A percentile compares a stretch with the other conserved stretches of the same genome.
These are phyloP conservation scores for Calocybe gangraenosa DNA, from an alignment of 768 basidiomycete species.

Conservation along the genomic window DNA sequence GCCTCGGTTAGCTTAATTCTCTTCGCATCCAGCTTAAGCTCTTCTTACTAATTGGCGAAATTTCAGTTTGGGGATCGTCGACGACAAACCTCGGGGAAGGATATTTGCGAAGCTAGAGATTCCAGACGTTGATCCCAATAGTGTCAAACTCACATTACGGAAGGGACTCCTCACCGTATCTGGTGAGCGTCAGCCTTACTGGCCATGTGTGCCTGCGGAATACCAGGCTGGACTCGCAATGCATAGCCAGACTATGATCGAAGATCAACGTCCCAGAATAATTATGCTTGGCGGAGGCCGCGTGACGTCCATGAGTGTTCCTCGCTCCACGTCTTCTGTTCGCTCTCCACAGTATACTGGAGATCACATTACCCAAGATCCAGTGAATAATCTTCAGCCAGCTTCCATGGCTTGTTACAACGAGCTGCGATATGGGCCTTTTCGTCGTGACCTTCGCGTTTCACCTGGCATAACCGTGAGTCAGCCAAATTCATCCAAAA, in stretches of 20 bases:
- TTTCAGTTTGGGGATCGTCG: slow-evolving; percentile 38
- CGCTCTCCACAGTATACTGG: not conserved
- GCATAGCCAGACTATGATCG: slow-evolving; percentile 7
- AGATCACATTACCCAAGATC: not conserved
- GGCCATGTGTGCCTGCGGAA: slow-evolving; percentile 6
- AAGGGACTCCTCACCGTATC: slow-evolving; percentile 29
- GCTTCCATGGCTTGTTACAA: slow-evolving; percentile 13
- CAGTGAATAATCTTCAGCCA: not conserved
- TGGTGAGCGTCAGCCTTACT: slow-evolving; percentile 26
- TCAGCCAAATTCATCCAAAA: not conserved
- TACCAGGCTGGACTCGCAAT: slow-evolving; percentile 7
- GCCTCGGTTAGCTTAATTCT: slow-evolving; percentile 15
- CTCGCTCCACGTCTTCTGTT: not conserved
- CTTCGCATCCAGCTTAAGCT: not conserved
- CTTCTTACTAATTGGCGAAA: not conserved
- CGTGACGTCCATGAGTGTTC: slow-evolving; percentile 4
- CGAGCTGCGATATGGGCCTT: slow-evolving; percentile 42
- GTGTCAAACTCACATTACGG: slow-evolving; percentile 30
- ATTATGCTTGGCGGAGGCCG: slow-evolving; percentile 11
- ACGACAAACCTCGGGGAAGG: slow-evolving; percentile 30
- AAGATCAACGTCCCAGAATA: slow-evolving; percentile 4
- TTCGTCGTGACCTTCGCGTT: slow-evolving; percentile 32
- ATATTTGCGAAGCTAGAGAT: slow-evolving; percentile 38
- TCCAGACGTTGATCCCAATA: slow-evolving; percentile 36
- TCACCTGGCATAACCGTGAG: slow-evolving; percentile 36